Evolutionary conservation across 1,139 yeast genomes (phyloP), one percentile per base, ranked within the genome.

Genomic region (Geotrichum fermentans): DNA sequence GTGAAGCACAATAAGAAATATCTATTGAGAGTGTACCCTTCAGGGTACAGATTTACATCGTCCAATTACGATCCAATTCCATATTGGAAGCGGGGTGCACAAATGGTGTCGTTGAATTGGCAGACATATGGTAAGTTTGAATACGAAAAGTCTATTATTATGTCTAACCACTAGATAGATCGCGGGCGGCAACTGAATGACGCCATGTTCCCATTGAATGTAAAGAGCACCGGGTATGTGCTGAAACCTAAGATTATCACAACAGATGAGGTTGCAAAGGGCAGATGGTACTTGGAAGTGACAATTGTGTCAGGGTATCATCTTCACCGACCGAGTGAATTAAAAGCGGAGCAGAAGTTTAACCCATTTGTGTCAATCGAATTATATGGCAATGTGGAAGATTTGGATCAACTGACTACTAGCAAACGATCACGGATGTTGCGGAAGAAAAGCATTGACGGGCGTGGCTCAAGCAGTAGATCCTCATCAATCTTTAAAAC

Each of bases 91-190:
- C 72, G 77, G 47, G 99, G 99, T 0, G 83, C 77, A 3, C 98
- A 92, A 62, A 79, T 94, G 89, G 97, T 87, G 2, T 97, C 98
- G 0, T 82, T 96, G 1, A 94, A 94, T 62, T 94, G 97, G 97
- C 98, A 94, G 66, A 84, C 95, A 0, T 83, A 80, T 63, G 54
- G 49, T 39, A 34, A 33, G 45, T 42, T 20, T 30, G 6, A 11
- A 16, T 24, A 34, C 17, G 7, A 17, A 17, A 17, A 16, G 8
- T n/a, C 24, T 13, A 34, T 16, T 10, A 13, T 11, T 18, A 34
- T 14, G 13, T 18, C 4, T 3, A 11, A 4, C 36, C 36, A 32
- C 36, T 11, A 32, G 8, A n/a, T 39, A 47, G 98, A 92, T 61
- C 56, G 80, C 20, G 97, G 97, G 0, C 90, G 89, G 63, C 96